These are phyloP conservation scores for Didymellaceae sp. DNA, from an alignment of 2,329 filamentous ascomycete species.

Conservation along the genomic window DNA sequence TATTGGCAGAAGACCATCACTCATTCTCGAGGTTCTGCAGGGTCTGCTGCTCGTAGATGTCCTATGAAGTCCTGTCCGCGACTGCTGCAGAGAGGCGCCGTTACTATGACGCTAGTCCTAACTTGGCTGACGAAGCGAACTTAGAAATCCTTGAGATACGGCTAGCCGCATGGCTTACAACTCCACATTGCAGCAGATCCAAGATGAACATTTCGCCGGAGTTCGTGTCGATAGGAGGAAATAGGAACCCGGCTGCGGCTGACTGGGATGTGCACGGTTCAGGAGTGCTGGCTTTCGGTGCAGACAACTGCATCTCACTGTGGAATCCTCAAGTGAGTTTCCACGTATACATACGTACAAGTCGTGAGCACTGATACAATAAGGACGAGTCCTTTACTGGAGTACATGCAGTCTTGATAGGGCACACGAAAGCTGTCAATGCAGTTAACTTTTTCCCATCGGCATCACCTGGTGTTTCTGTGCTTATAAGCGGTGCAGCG, in stretches of 20 bases:
- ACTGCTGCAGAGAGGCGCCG: constrained; percentile 13
- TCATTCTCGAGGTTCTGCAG: constrained; percentile 14
- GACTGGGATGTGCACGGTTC: constrained; percentile 76
- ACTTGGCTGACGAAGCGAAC: constrained; percentile 33
- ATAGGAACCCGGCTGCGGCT: constrained; percentile 85
- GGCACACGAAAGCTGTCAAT: constrained; percentile 82
- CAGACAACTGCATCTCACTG: constrained; percentile 85
- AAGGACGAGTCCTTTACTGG: constrained; percentile 60
- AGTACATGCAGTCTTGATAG: constrained; percentile 70
- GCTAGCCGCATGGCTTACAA: constrained; percentile 24
- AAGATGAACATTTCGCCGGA: constrained; percentile 47
- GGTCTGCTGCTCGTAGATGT: not conserved
- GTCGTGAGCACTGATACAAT: constrained; percentile 24
- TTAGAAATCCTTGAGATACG: constrained; percentile 39
- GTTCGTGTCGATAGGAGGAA: constrained; percentile 80
- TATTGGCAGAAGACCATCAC: constrained; percentile 58
- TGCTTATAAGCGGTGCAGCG: constrained; percentile 80
- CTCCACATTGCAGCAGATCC: constrained; percentile 21
- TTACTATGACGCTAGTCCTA: constrained; percentile 18
- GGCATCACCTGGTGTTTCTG: constrained; percentile 55
- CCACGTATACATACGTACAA: too few relatives aligned
- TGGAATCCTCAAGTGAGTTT: constrained; percentile 79
- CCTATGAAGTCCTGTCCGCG: constrained; percentile 4
- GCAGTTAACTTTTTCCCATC: constrained; percentile 77
- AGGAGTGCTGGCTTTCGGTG: constrained; percentile 83